A percentile compares a stretch with the other conserved stretches of the same genome.
phyloP scores from a whole-genome alignment of 2,329 filamentous ascomycete species.

The Alternaria angustiovoidea region DNA sequence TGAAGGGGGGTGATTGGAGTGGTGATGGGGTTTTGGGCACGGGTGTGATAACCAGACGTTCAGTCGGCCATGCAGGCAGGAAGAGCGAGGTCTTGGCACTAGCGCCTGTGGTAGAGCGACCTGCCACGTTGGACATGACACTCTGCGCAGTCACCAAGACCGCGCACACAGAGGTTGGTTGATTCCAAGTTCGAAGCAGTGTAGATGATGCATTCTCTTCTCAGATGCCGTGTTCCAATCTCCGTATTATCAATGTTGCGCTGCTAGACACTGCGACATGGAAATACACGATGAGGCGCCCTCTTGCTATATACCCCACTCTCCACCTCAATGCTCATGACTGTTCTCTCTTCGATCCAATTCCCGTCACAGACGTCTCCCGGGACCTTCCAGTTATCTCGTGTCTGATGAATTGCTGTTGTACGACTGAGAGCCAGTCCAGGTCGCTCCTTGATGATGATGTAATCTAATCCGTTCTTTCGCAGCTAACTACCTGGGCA shows the following conservation, averaged over 20 bases:
- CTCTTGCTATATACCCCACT: constrained; percentile 1
- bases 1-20: constrained; percentile 29
- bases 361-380: not conserved
- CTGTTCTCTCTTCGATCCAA: not conserved
- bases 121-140: constrained; percentile 14
- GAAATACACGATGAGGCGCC: not conserved
- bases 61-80: constrained; percentile 11
- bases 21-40: constrained; percentile 26
- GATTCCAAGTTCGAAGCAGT: no score
- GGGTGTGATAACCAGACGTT: constrained; percentile 29
- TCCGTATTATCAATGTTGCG: not conserved
- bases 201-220: not conserved
- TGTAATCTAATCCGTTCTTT: not conserved
- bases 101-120: constrained; percentile 5
- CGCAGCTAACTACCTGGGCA: not conserved
- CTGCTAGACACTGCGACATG: not conserved
- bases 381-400: not conserved
- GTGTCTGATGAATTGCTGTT: not conserved
- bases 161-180: not conserved
- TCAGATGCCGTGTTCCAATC: not conserved
- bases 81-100: constrained; percentile 20
- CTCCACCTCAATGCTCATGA: not conserved
- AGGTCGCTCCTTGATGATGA: not conserved
- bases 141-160: not conserved
- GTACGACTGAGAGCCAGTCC: not conserved